Evolutionary conservation across 1,139 yeast genomes (phyloP).

Genomic region (Eremothecium cymbalariae): DNA sequence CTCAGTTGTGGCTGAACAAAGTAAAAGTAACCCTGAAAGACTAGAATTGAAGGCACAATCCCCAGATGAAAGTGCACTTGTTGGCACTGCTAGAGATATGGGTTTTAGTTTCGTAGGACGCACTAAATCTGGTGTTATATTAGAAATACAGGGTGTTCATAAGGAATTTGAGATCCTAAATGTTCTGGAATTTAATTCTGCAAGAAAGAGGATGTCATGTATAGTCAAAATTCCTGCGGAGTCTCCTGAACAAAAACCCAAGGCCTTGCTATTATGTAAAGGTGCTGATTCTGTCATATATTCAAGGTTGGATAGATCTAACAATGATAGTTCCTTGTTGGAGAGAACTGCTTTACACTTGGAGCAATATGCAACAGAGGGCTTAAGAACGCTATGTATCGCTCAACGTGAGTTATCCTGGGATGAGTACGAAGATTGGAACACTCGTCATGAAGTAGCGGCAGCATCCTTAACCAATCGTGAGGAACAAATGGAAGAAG

Average conservation of each 20-base stretch:
- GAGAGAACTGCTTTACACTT: conserved; percentile 74
- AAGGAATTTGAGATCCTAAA: conserved; percentile 68
- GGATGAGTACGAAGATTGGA: conserved; percentile 60
- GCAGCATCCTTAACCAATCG: conserved; percentile 67
- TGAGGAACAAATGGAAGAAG: conserved; percentile 67
- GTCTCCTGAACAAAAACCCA: conserved; percentile 38
- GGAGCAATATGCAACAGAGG: conserved; percentile 94
- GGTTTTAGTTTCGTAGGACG: conserved; percentile 78
- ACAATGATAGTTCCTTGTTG: conserved; percentile 33
- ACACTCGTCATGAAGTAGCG: conserved; percentile 60
- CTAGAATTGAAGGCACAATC: conserved; percentile 82
- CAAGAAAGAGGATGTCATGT: conserved; percentile 95
- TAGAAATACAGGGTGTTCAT: conserved; percentile 68
- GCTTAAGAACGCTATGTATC: conserved; percentile 86
- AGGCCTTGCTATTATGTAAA: conserved; percentile 61
- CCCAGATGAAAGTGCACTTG: conserved; percentile 98
- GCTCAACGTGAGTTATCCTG: conserved; percentile 71
- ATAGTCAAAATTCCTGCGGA: conserved; percentile 54
- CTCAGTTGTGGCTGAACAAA: conserved; percentile 75
- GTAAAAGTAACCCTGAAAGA: conserved; percentile 47
- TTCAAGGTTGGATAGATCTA: conserved; percentile 48
- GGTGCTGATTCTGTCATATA: conserved; percentile 94
- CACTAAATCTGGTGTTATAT: conserved; percentile 58
- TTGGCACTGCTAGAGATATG: conserved; percentile 84
- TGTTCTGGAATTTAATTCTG: conserved; percentile 76